These are phyloP conservation scores for Incumbomyces lentus DNA, from an alignment of 2,329 filamentous ascomycete species.

Conservation along the genomic window DNA sequence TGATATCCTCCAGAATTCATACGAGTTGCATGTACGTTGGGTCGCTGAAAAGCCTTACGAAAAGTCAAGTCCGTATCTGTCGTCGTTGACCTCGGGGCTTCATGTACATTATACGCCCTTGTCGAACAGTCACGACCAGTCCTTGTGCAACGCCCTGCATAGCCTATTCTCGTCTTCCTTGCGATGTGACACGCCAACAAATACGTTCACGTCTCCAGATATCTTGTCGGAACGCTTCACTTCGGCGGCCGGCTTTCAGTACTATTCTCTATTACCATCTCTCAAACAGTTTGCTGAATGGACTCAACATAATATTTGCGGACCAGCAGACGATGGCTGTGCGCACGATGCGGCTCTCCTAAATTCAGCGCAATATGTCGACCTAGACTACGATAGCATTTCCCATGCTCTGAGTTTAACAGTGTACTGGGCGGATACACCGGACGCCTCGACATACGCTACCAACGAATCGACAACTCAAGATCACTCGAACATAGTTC, in stretches of 20 bases:
- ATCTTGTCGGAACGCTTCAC: conserved; percentile 50
- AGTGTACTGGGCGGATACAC: conserved; percentile 46
- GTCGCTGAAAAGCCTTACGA: conserved; percentile 49
- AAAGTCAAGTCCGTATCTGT: conserved; percentile 58
- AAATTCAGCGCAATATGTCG: conserved; percentile 51
- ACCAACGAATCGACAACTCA: conserved; percentile 17
- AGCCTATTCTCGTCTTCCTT: conserved; percentile 45
- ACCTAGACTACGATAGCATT: conserved; percentile 66
- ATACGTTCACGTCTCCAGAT: conserved; percentile 53
- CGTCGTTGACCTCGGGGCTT: conserved; percentile 66
- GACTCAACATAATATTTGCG: conserved; percentile 44
- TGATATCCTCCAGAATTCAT: conserved; percentile 50
- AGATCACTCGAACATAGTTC: conserved; percentile 38
- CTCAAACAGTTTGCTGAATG: conserved; percentile 47
- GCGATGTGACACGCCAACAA: conserved; percentile 43
- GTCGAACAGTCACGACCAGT: conserved; percentile 5
- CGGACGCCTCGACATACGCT: conserved; percentile 16
- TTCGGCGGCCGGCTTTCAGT: conserved; percentile 56
- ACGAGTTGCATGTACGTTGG: conserved; percentile 74
- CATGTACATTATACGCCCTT: conserved; percentile 66
- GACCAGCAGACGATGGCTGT: conserved; percentile 39
- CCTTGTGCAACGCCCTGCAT: conserved; percentile 50
- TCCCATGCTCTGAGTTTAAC: conserved; percentile 56
- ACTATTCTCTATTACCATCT: conserved; percentile 54
- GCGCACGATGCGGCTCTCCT: conserved; percentile 37